phyloP scores from a whole-genome alignment of 2,329 filamentous ascomycete genomes.

The Paecilomyces sp. region DNA sequence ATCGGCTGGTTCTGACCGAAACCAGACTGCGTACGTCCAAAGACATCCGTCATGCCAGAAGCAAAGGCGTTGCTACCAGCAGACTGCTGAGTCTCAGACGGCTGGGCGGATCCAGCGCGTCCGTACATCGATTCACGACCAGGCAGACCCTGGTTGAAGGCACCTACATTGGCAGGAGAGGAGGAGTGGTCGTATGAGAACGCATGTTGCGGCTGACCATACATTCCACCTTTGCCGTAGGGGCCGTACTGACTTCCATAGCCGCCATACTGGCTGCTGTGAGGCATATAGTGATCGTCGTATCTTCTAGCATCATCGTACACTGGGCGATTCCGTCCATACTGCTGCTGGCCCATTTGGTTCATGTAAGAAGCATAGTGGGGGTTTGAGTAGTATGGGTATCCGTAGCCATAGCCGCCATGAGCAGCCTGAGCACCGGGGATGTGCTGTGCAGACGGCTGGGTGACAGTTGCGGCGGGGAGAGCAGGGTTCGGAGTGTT shows the following conservation, averaged over 20 bases:
- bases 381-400: conserved; percentile 54
- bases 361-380: conserved; percentile 59
- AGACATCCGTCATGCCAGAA: conserved; percentile 50
- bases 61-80: conserved; percentile 44
- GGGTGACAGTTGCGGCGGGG: conserved; percentile 48
- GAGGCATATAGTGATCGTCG: conserved; percentile 41
- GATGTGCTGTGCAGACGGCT: conserved; percentile 48
- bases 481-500: conserved; percentile 79
- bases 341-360: conserved; percentile 40
- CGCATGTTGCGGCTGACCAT: conserved; percentile 54
- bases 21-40: conserved; percentile 51
- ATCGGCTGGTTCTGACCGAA: conserved; percentile 51
- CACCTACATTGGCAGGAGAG: conserved; percentile 53
- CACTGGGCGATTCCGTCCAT: conserved; percentile 43
- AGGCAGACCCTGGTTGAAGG: conserved; percentile 34
- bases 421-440: conserved; percentile 46
- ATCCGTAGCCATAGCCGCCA: conserved; percentile 53
- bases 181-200: conserved; percentile 61
- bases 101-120: conserved; percentile 51
- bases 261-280: conserved; percentile 48
- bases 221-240: conserved; percentile 55
- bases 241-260: conserved; percentile 45
- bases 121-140: conserved; percentile 54
- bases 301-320: conserved; percentile 44
- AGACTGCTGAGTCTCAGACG: conserved; percentile 48